These are phyloP conservation scores for Microdochium bolleyi DNA, from an alignment of 2,329 filamentous ascomycete species.

Conservation along the genomic window DNA sequence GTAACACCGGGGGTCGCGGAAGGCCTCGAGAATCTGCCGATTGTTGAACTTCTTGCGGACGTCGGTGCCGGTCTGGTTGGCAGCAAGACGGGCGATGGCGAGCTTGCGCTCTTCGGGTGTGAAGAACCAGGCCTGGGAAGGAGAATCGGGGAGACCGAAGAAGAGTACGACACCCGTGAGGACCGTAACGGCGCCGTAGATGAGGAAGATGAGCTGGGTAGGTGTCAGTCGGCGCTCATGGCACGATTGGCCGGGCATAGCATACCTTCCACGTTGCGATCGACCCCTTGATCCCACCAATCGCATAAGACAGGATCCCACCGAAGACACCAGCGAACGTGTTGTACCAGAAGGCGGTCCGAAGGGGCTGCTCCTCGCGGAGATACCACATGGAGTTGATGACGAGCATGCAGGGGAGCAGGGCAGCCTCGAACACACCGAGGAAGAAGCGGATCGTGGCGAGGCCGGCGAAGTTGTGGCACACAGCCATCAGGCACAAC, in stretches of 20 bases:
- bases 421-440: slow-evolving; percentile 44
- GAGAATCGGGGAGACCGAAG: slow-evolving; percentile 36
- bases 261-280: neutral
- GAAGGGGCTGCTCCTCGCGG: slow-evolving; percentile 47
- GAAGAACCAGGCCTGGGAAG: slow-evolving; percentile 13
- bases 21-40: slow-evolving; percentile 9
- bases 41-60: slow-evolving; percentile 10
- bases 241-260: neutral
- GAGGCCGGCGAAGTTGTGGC: slow-evolving; percentile 37
- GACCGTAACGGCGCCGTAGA: slow-evolving; percentile 6
- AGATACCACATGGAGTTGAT: slow-evolving; percentile 57
- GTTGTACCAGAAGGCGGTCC: slow-evolving; percentile 51
- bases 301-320: slow-evolving; percentile 45
- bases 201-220: slow-evolving; percentile 5
- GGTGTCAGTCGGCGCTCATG: neutral
- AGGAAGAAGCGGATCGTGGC: slow-evolving; percentile 46
- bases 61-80: slow-evolving; percentile 6
- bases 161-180: slow-evolving; percentile 43
- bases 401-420: slow-evolving; percentile 44
- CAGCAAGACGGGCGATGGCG: slow-evolving; percentile 5
- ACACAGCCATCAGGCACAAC: slow-evolving; percentile 42
- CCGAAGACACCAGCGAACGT: slow-evolving; percentile 50
- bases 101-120: slow-evolving; percentile 10
- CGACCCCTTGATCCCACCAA: slow-evolving; percentile 39
- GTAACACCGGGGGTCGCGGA: slow-evolving; percentile 11